Evolutionary conservation across 371 early-diverging fungal genomes (phyloP).

Genomic region (Circinella minor): DNA sequence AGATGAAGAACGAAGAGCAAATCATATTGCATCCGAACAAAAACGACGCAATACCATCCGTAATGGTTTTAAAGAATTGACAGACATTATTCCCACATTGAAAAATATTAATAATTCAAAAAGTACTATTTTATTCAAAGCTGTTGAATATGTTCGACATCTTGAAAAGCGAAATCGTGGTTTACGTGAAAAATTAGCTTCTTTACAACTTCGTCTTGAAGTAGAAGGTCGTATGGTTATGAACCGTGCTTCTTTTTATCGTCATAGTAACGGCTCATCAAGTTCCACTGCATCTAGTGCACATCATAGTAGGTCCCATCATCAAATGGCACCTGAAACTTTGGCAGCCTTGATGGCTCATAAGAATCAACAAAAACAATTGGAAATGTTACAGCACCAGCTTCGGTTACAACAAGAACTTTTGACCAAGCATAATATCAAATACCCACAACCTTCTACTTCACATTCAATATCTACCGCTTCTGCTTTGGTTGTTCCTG

Average conservation of each 20-base stretch:
- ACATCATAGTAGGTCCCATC: background rate
- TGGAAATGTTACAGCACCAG: slow-evolving; percentile 21
- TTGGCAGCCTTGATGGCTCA: slow-evolving; percentile 48
- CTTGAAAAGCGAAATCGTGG: slow-evolving; percentile 54
- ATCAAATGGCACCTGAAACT: slow-evolving; percentile 18
- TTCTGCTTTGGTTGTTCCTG: slow-evolving; percentile 23
- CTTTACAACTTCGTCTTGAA: slow-evolving; percentile 58
- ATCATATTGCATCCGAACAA: slow-evolving; percentile 68
- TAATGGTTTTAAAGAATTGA: slow-evolving; percentile 82
- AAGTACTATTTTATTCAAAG: slow-evolving; percentile 57
- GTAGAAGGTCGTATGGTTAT: slow-evolving; percentile 32
- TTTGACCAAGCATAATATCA: slow-evolving; percentile 30
- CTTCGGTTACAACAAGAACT: slow-evolving; percentile 42
- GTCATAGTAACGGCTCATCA: background rate
- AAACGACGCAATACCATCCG: slow-evolving; percentile 87
- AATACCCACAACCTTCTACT: background rate
- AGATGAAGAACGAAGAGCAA: slow-evolving; percentile 80
- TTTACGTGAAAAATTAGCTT: slow-evolving; percentile 57
- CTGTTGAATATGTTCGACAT: slow-evolving; percentile 54
- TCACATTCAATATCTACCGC: background rate
- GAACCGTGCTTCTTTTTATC: slow-evolving; percentile 12
- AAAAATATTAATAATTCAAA: slow-evolving; percentile 60
- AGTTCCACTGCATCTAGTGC: background rate
- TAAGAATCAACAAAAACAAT: slow-evolving; percentile 45
- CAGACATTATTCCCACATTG: slow-evolving; percentile 77